These are phyloP conservation scores for Boechera retrofracta DNA, from an alignment of 345 rosid species.

Conservation along the genomic window DNA sequence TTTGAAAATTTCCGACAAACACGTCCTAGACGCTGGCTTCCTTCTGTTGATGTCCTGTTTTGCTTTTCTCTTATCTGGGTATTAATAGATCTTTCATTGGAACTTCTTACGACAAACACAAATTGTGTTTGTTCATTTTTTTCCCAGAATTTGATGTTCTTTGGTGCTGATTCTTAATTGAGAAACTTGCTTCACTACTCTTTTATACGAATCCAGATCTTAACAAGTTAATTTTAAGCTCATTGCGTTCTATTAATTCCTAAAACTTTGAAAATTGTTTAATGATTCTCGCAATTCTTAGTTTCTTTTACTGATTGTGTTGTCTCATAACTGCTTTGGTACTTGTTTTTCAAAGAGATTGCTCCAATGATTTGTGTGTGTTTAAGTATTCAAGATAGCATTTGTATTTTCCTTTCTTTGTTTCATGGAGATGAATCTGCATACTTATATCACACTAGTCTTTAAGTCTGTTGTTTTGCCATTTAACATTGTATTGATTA, in stretches of 20 bases:
- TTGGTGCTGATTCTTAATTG: background rate
- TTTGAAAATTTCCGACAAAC: conserved; percentile 18
- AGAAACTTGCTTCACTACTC: background rate
- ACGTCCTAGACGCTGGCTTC: background rate
- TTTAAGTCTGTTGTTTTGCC: background rate
- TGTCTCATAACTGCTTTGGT: background rate
- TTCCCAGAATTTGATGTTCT: background rate
- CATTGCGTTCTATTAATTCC: background rate
- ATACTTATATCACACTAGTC: background rate
- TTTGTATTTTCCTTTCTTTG: background rate
- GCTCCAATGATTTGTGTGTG: background rate
- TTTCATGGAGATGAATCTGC: background rate
- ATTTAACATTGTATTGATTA: background rate
- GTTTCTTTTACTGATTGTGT: background rate
- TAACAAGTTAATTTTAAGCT: background rate
- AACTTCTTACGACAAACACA: background rate
- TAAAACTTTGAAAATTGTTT: background rate
- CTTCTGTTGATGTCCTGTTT: conserved; percentile 35
- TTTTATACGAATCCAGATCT: background rate
- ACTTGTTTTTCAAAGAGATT: background rate
- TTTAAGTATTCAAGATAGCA: background rate
- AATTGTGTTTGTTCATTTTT: background rate
- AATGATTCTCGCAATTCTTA: background rate
- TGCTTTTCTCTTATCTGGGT: conserved; percentile 24
- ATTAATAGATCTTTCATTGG: conserved; percentile 16